Evolutionary conservation across 1,139 yeast species (phyloP), one percentile per base, ranked within the genome.

Genomic region (Arxiozyma slooffiae): DNA sequence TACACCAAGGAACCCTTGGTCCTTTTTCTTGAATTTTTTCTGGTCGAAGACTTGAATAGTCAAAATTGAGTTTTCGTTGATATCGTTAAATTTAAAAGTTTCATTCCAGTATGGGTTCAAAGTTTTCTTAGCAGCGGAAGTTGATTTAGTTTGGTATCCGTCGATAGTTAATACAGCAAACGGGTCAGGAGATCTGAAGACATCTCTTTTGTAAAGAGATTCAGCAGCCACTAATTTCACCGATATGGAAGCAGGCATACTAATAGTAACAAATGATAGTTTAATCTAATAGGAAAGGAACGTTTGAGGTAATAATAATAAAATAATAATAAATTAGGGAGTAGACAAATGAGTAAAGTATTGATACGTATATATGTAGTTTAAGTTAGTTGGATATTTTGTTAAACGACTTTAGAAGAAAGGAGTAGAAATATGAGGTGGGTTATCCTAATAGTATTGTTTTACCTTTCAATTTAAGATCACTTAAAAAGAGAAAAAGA

Each of bases 71-170:
- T 86, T 85, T 62, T 89, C 96, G 57, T 77, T 77, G 30, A 92
- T 94, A 58, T 80, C 81, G 26, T 57, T 60, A 66, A 78, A 82
- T 50, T 80, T 80, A 66, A 92, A 94, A 6, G 86, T 75, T 70
- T 92, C 97, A 68, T 92, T 89, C 99, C 99, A 92, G 67, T 90
- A 92, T 18, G 99, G 99, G 62, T 92, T 89, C 61, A 92, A 74
- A 2, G 98, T 92, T 70, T 88, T 89, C 65, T 88, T 87, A 41
- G 95, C 95, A 37, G 96, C 94, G 48, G 89, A 81, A 2, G 98
- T 92, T 21, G 97, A 86, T 65, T 87, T 88, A 2, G 98, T 92
- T 68, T 92, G 98, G 18, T 88, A 83, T 5, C 98, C 98, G 67
- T 92, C 98, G 18, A 94, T 94, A 7, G 97, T 92, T 58, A 92